A percentile compares a stretch with the other conserved stretches of the same genome.
Evolutionary conservation across 305 asterid species (phyloP).

Genomic region (Solanum hybrid): DNA sequence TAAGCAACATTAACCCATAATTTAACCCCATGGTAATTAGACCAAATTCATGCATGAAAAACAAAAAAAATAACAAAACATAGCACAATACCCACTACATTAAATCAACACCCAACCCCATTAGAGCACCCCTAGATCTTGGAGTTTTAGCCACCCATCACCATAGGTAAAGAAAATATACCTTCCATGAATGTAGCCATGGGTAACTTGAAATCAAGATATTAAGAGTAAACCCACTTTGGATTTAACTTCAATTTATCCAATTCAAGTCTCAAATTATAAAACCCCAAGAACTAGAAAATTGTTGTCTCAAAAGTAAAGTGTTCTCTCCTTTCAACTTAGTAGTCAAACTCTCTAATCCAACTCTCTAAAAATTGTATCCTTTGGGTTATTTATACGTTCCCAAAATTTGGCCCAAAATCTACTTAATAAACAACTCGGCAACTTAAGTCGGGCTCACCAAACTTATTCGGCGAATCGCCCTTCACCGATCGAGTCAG

Average conservation of each 20-base stretch:
- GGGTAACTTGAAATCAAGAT: neutral
- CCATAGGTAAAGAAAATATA: neutral
- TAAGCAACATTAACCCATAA: neutral
- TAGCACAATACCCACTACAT: neutral
- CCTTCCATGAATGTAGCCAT: neutral
- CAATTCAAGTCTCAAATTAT: neutral
- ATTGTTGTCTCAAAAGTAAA: neutral
- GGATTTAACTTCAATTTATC: neutral
- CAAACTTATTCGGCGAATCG: too few relatives aligned
- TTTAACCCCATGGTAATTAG: neutral
- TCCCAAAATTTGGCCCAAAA: too few relatives aligned
- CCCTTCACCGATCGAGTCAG: too few relatives aligned
- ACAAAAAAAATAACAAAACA: neutral
- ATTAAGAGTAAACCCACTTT: neutral
- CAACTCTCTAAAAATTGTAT: neutral
- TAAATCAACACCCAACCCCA: neutral
- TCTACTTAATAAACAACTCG: too few relatives aligned
- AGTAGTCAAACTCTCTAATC: neutral
- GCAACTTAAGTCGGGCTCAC: too few relatives aligned
- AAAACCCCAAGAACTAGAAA: neutral
- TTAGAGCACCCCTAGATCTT: neutral
- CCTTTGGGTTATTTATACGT: too few relatives aligned
- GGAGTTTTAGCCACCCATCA: neutral
- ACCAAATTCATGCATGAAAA: neutral
- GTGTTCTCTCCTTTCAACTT: neutral